phyloP scores from a whole-genome alignment of 345 rosid species.

The Rhodomyrtus tomentosa region DNA sequence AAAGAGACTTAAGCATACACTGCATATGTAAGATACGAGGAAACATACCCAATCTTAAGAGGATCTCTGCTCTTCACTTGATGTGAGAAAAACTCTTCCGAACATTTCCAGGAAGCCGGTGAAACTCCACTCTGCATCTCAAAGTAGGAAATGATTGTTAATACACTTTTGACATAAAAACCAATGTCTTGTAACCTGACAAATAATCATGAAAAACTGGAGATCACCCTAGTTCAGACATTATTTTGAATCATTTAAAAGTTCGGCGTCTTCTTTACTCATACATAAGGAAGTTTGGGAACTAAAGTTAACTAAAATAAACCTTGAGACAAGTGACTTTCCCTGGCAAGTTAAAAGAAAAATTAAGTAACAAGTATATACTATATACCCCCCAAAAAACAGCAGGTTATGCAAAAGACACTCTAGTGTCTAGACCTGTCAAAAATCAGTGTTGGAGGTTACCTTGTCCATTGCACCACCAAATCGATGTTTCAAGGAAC shows the following conservation, averaged over 20 bases:
- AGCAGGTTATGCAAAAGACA: not conserved
- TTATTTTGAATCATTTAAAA: not conserved
- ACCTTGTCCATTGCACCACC: constrained; percentile 18
- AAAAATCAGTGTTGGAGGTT: constrained; percentile 3
- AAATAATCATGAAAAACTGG: not conserved
- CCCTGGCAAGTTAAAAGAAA: not conserved
- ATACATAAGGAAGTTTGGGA: not conserved
- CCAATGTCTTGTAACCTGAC: not conserved
- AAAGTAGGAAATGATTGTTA: not conserved
- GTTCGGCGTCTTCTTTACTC: not conserved
- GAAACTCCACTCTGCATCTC: constrained; percentile 50
- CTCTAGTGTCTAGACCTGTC: not conserved
- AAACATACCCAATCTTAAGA: constrained; percentile 64
- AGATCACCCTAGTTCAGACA: not conserved
- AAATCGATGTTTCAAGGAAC: constrained; percentile 36
- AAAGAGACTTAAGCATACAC: not conserved
- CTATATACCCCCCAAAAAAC: not conserved
- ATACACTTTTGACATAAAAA: not conserved
- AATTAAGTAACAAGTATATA: not conserved
- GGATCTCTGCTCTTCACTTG: constrained; percentile 91
- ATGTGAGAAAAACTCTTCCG: constrained; percentile 67
- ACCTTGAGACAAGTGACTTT: not conserved
- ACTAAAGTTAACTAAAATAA: not conserved
- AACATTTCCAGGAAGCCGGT: constrained; percentile 95
- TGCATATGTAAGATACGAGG: not conserved